Evolutionary conservation across 2,329 filamentous ascomycete genomes (phyloP), one percentile per base, ranked within the genome.

Genomic region (Aspergillus persii): DNA sequence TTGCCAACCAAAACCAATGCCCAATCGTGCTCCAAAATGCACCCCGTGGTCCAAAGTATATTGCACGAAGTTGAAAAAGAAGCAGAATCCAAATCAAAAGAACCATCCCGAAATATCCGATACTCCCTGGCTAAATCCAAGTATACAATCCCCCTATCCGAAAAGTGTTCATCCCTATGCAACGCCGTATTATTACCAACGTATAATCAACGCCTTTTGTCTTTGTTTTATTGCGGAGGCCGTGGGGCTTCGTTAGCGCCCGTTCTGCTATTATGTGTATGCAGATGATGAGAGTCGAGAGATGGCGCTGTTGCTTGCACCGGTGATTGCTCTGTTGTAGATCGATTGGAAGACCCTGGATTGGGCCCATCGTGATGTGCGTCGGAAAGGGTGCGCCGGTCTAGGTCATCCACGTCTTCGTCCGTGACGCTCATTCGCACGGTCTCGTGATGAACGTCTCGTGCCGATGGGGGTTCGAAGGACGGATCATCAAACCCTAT

Each of bases 401-500:
- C 56, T 30, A 31, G 23, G 3, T 50, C 51, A 48, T 33, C 6
- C 27, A 26, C 15, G 6, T 27, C 36, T 29, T 58, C 41, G 27
- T 36, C 52, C 8, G 33, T 55, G 51, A 29, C 11, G 29, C 11
- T 53, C 51, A 44, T 27, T 4, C 26, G 36, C 12, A 29, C 50
- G 2, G 50, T 54, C 26, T 57, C 54, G 41, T 50, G 27, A 33
- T 9, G 39, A 30, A 27, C 36, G 12, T 51, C 23, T 18, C 48
- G 11, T 7, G 57, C n/a, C 18, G 57, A 54, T 27, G 31, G 51
- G 1, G 36, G 58, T 29, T 58, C 55, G 12, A 55, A 47, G 7
- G 50, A 50, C 30, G 53, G 8, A 53, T 61, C 63, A 56, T 67
- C 71, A 50, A 71, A 67, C 8, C 69, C 67, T n/a, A 77, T 61